Evolutionary conservation across 2,329 filamentous ascomycete species (phyloP).

Genomic region (Coleophoma crateriformis): DNA sequence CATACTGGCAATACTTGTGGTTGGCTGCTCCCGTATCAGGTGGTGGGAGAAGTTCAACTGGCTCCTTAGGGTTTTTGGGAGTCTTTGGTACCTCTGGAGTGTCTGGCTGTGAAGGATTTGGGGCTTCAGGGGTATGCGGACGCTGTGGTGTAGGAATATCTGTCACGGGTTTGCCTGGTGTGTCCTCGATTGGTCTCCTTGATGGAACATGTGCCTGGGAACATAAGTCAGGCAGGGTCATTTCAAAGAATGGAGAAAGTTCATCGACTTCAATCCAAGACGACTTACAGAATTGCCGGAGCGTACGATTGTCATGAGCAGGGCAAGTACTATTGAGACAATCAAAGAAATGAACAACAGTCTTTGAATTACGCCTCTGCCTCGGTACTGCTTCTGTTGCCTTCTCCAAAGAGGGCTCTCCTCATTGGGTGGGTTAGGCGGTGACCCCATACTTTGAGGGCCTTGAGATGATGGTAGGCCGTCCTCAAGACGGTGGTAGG

Average conservation of each 20-base stretch:
- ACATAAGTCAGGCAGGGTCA: constrained; percentile 3
- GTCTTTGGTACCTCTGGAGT: too few relatives aligned
- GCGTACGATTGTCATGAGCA: constrained; percentile 5
- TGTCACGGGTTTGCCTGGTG: too few relatives aligned
- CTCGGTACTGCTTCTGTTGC: constrained; percentile 1
- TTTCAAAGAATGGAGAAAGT: not conserved
- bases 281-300: constrained; percentile 7
- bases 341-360: constrained; percentile 14
- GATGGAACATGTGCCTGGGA: too few relatives aligned
- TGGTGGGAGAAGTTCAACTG: not conserved
- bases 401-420: constrained; percentile 15
- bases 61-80: not conserved
- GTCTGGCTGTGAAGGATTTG: too few relatives aligned
- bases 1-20: constrained; percentile 13
- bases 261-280: not conserved
- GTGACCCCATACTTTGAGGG: constrained; percentile 23
- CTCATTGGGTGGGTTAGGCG: constrained; percentile 12
- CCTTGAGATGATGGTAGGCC: constrained; percentile 9
- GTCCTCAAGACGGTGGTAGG: constrained; percentile 16
- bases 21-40: constrained; percentile 4
- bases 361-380: constrained; percentile 6
- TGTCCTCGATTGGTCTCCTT: too few relatives aligned
- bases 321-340: constrained; percentile 6
- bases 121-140: too few relatives aligned
- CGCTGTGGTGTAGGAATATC: too few relatives aligned